Conservation (phyloP, 2,329 filamentous ascomycete species). For the Penicillium sp. region DNA sequence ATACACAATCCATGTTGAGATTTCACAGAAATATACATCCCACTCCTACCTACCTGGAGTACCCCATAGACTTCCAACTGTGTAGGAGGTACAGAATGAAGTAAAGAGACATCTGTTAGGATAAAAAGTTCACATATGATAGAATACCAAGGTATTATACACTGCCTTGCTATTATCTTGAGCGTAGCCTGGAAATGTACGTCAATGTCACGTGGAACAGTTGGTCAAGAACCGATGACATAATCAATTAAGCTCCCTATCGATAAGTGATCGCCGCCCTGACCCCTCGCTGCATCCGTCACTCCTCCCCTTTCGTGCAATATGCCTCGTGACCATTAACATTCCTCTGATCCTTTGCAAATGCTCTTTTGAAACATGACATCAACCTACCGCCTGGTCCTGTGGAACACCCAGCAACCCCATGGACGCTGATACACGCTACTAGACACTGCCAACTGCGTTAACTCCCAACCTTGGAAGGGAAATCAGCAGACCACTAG, state of each 20-base stretch:
- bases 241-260: conserved; percentile 11
- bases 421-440: conserved; percentile 4
- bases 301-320: conserved; percentile 1
- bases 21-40: too few relatives aligned
- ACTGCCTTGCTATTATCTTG: too few relatives aligned
- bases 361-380: conserved; percentile 5
- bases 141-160: too few relatives aligned
- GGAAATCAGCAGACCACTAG: background rate
- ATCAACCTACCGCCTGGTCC: conserved; percentile 3
- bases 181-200: too few relatives aligned
- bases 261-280: conserved; percentile 22
- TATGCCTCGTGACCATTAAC: conserved; percentile 5
- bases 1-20: too few relatives aligned
- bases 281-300: conserved; percentile 26
- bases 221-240: background rate
- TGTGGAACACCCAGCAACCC: conserved; percentile 9
- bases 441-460: background rate
- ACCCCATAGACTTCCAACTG: too few relatives aligned
- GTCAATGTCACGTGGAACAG: too few relatives aligned
- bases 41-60: too few relatives aligned
- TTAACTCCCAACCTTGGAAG: background rate
- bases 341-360: conserved; percentile 6
- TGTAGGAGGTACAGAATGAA: too few relatives aligned
- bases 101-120: too few relatives aligned
- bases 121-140: too few relatives aligned